phyloP scores from a whole-genome alignment of 225 moss, liverwort and hornwort genomes.

The Sphagnum tenellum region DNA sequence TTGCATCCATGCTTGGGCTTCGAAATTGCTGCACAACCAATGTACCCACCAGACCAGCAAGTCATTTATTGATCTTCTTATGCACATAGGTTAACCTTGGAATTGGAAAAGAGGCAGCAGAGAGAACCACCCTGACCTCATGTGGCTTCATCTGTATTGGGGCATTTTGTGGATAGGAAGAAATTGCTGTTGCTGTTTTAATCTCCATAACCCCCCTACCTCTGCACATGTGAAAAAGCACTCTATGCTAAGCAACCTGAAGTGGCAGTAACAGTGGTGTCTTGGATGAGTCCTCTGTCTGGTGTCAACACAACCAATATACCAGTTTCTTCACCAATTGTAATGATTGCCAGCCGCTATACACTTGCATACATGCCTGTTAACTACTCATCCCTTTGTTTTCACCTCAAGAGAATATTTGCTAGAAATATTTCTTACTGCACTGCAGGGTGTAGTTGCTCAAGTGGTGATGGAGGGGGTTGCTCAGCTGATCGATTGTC shows the following conservation, averaged over 20 bases:
- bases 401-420: too few relatives aligned
- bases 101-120: neutral
- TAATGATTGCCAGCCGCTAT: neutral
- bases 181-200: conserved; percentile 19
- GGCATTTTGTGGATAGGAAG: conserved; percentile 16
- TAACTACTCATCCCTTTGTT: too few relatives aligned
- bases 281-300: conserved; percentile 1
- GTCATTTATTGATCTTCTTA: neutral
- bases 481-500: conserved; percentile 11
- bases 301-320: neutral
- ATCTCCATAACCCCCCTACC: conserved; percentile 46
- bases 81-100: neutral
- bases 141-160: conserved; percentile 26
- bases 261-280: neutral
- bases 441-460: conserved; percentile 15
- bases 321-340: neutral
- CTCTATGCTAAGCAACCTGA: neutral
- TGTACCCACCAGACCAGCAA: neutral
- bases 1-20: conserved; percentile 42
- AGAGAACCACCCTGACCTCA: conserved; percentile 16
- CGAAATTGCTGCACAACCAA: conserved; percentile 28
- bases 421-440: too few relatives aligned
- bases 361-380: neutral
- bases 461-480: conserved; percentile 10
- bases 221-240: conserved; percentile 20